phyloP scores from a whole-genome alignment of 345 rosid genomes.

The Aquilaria malaccensis region DNA sequence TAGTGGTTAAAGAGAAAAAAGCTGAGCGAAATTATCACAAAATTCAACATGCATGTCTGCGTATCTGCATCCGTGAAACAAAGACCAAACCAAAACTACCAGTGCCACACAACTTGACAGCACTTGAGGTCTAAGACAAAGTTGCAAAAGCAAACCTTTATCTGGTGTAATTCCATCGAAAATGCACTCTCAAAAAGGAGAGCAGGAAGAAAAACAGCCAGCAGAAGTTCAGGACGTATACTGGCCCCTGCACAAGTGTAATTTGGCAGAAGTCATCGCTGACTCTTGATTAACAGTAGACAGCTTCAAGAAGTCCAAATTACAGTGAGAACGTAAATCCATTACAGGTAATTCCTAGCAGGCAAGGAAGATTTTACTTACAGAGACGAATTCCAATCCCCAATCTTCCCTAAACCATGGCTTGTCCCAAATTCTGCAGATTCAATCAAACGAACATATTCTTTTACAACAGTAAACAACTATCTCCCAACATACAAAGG shows the following conservation, averaged over 20 bases:
- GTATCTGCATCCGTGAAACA: too few species aligned
- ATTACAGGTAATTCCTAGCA: too few species aligned
- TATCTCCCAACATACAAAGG: too few species aligned
- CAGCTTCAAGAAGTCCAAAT: slow-evolving; percentile 5
- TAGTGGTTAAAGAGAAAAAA: too few species aligned
- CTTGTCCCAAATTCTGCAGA: slow-evolving; percentile 75
- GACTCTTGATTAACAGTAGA: slow-evolving; percentile 1
- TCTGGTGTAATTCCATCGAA: slow-evolving; percentile 91
- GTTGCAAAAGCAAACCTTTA: slow-evolving; percentile 50
- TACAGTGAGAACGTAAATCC: neutral
- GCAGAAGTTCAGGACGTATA: slow-evolving; percentile 74
- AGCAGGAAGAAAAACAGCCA: slow-evolving; percentile 96
- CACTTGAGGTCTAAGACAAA: neutral
- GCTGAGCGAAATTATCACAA: too few species aligned
- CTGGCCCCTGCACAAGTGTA: slow-evolving; percentile 52
- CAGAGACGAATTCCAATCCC: slow-evolving; percentile 85
- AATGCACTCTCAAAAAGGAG: slow-evolving; percentile 95
- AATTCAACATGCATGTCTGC: too few species aligned
- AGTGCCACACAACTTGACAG: too few species aligned
- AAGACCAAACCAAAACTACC: too few species aligned
- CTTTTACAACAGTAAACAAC: too few species aligned
- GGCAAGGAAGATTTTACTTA: slow-evolving; percentile 28
- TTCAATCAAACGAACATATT: neutral
- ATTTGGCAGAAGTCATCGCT: slow-evolving; percentile 2
- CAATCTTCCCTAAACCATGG: slow-evolving; percentile 69